Evolutionary conservation across 2,329 filamentous ascomycete species (phyloP).

Genomic region (Pseudopithomyces chartarum): DNA sequence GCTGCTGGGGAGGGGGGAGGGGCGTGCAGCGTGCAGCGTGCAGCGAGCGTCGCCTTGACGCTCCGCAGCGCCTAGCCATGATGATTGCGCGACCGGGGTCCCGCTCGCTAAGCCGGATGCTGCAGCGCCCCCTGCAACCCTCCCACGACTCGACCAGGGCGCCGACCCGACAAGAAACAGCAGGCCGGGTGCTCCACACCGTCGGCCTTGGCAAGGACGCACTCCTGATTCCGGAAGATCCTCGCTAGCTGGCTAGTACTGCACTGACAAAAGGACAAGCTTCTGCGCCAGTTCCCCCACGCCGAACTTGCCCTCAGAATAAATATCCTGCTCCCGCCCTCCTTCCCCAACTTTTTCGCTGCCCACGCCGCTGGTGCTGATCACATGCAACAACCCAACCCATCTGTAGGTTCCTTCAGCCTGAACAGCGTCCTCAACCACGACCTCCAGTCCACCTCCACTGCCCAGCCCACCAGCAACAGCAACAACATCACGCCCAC

Average conservation of each 20-base stretch:
- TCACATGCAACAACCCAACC: constrained; percentile 47
- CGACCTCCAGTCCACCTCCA: constrained; percentile 20
- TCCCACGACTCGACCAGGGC: constrained; percentile 25
- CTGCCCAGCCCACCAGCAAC: constrained; percentile 7
- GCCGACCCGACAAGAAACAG: constrained; percentile 29
- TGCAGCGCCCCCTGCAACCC: too few relatives aligned
- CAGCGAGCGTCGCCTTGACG: constrained; percentile 14
- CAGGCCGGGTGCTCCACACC: constrained; percentile 13
- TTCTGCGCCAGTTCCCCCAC: constrained; percentile 32
- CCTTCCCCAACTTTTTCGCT: constrained; percentile 40
- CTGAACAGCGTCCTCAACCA: constrained; percentile 44
- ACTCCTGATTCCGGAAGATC: constrained; percentile 39
- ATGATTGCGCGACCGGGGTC: constrained; percentile 20
- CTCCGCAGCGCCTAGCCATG: constrained; percentile 20
- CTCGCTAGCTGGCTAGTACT: constrained; percentile 27
- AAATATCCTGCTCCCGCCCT: constrained; percentile 44
- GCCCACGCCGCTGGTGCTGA: constrained; percentile 27
- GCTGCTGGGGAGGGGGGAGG: too few relatives aligned
- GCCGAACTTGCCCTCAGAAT: constrained; percentile 33
- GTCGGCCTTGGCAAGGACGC: constrained; percentile 25
- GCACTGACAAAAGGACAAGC: constrained; percentile 29
- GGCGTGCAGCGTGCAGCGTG: too few relatives aligned
- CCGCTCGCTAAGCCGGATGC: constrained; percentile 27
- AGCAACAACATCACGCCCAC: too few relatives aligned
- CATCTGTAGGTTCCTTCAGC: constrained; percentile 43